Evolutionary conservation across 768 basidiomycete species (phyloP), one percentile per base, ranked within the genome.

Genomic region (Tricholoma sp.): DNA sequence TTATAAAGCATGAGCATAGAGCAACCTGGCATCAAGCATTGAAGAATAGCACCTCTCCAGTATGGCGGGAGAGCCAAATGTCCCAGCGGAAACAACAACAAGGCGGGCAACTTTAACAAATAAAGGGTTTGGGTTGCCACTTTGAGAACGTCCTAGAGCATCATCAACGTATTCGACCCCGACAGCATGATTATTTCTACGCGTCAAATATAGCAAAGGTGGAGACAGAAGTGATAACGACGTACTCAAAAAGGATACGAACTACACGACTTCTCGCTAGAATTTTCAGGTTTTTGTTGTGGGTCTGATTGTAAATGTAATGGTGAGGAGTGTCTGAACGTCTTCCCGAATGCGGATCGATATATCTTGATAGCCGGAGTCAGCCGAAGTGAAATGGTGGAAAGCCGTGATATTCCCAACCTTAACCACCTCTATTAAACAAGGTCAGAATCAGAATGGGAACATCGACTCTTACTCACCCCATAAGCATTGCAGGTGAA

Each of bases 311-410:
- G 61, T 84, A 83, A 47, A 84, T 67, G 50, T 77, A 83, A 60
- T 74, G 61, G 58, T 83, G 78, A 2, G 85, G 74, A 0, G 77
- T 63, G 63, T 87, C 84, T 0, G 84, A 85, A 18, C 86, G 79
- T 45, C 61, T 72, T 22, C 86, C 85, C 1, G 76, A 82, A n/a
- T 68, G 66, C 2, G 63, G 67, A 57, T 82, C 73, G 16, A 88
- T 72, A 64, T 82, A 88, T 63, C 86, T 89, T 46, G 16, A 12
- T 5, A 41, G 49, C 2, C 21, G 12, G 7, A 21, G 21, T 51
- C 27, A 52, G 24, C 37, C 50, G 49, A 27, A 54, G 8, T 1
- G 5, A 12, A 22, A 10, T 21, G 1, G 11, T 1, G 21, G 5
- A 46, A 24, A 24, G 11, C 22, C 4, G 45, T 0, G 21, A 46